These are phyloP conservation scores for Fomes fomentarius DNA, from an alignment of 1,284 basidiomycete genomes.

Conservation along the genomic window DNA sequence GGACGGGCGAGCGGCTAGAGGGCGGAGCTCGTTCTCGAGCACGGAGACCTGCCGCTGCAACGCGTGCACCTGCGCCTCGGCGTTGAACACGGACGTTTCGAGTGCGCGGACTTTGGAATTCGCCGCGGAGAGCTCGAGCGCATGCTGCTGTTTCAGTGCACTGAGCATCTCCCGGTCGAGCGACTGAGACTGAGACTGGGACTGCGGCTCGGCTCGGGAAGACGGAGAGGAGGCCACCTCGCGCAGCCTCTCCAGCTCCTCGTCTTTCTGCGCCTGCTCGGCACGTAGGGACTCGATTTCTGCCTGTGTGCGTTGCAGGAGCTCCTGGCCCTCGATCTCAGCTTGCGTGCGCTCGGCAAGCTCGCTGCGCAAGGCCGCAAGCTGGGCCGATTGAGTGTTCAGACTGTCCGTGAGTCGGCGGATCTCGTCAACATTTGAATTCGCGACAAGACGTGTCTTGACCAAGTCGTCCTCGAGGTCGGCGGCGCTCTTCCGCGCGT, in stretches of 20 bases:
- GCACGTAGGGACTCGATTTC: slow-evolving; percentile 69
- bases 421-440: slow-evolving; percentile 54
- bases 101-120: slow-evolving; percentile 77
- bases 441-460: slow-evolving; percentile 54
- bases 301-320: slow-evolving; percentile 62
- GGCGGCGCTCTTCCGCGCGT: slow-evolving; percentile 50
- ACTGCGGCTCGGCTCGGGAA: slow-evolving; percentile 33
- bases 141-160: slow-evolving; percentile 70
- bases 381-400: slow-evolving; percentile 52
- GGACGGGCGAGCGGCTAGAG: slow-evolving; percentile 43
- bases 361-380: slow-evolving; percentile 48
- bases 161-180: slow-evolving; percentile 74
- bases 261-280: slow-evolving; percentile 60
- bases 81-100: slow-evolving; percentile 74
- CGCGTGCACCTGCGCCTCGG: slow-evolving; percentile 68
- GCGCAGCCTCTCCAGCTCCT: slow-evolving; percentile 63
- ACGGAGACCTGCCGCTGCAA: slow-evolving; percentile 69
- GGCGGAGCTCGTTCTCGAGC: slow-evolving; percentile 65
- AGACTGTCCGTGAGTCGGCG: slow-evolving; percentile 48
- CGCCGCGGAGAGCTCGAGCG: slow-evolving; percentile 77
- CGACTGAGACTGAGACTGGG: slow-evolving; percentile 35
- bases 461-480: slow-evolving; percentile 63
- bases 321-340: slow-evolving; percentile 61
- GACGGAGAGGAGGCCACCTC: slow-evolving; percentile 40
- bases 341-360: slow-evolving; percentile 52